Base-by-base conservation (phyloP, 2,329 filamentous ascomycete species). In the Grosmannia clavigera region DNA sequence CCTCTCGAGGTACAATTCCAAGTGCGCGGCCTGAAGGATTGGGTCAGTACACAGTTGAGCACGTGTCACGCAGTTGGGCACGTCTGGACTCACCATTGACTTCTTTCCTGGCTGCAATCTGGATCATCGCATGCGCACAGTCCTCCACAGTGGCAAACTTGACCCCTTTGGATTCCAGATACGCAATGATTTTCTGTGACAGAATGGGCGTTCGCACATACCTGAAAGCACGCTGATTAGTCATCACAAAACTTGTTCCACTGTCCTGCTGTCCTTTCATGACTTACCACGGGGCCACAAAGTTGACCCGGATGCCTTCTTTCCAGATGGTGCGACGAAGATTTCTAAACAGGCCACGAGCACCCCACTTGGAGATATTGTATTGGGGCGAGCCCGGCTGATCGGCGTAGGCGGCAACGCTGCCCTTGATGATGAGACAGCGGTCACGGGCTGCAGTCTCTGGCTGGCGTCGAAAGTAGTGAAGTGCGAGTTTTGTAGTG, bases 401-500 rank as follows among this genome's bases (percentile, higher is more conserved):
- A 61, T 80, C 78, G 55, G 78, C 73, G 65, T 73, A 80, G 0
- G 72, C 74, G 0, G 76, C 75, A 66, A 80, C 72, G 59, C 74
- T 77, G 4, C 74, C 75, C 0, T 74, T 78, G 27, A 80, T 74
- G 55, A 80, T 75, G 46, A 81, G 73, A 60, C 76, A 77, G 1
- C 77, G 71, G 60, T 79, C 76, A 7, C 72, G 67, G 0, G 72
- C 69, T 0, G 69, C 65, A 0, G 63, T 68, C 19, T 72, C 70
- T 0, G 74, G 72, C 40, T 74, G 71, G 53, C 72, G 69, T 1
- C 74, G 66, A 64, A 78, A 78, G 61, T 77, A 77, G 62, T 78
- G 74, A 10, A 76, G 67, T 0, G 76, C 76, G 0, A 78, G 68
- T 62, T 77, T 78, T 59, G 72, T 70, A 0, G 76, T 78, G 64